A percentile compares a stretch with the other conserved stretches of the same genome.
Conservation (phyloP, 2,329 filamentous ascomycete genomes). For the Aureobasidium mangrovei region DNA sequence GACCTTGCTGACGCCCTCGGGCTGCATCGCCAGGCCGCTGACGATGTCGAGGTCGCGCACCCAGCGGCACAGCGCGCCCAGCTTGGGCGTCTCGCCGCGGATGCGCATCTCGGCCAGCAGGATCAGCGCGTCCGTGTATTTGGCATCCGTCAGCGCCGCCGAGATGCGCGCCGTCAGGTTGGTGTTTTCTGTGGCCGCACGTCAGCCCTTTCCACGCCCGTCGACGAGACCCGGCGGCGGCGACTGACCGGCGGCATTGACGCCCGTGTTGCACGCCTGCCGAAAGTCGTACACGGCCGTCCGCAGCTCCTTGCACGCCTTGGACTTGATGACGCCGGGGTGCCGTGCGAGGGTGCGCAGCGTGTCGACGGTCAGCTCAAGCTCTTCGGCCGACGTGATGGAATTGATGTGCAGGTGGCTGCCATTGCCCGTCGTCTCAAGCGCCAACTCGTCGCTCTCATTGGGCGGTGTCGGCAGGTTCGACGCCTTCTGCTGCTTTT, state of each 20-base stretch:
- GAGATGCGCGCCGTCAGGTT: constrained; percentile 60
- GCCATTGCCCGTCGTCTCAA: constrained; percentile 36
- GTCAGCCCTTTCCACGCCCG: no score
- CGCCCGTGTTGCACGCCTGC: constrained; percentile 58
- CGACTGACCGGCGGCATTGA: constrained; percentile 44
- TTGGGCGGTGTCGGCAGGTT: constrained; percentile 4
- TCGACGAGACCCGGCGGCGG: no score
- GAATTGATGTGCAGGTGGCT: constrained; percentile 27
- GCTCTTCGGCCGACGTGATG: constrained; percentile 54
- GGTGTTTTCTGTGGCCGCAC: constrained; percentile 36
- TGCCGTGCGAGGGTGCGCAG: constrained; percentile 50
- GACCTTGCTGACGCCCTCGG: constrained; percentile 34
- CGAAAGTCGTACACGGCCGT: constrained; percentile 61
- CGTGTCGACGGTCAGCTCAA: constrained; percentile 59
- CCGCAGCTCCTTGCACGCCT: constrained; percentile 57
- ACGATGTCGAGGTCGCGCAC: constrained; percentile 62
- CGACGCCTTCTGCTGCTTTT: constrained; percentile 2
- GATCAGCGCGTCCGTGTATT: constrained; percentile 56
- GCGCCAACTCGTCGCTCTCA: not conserved
- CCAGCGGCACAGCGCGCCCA: constrained; percentile 63
- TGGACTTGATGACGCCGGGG: constrained; percentile 57
- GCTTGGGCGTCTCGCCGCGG: constrained; percentile 54
- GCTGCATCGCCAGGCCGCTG: constrained; percentile 52
- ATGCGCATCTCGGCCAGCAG: constrained; percentile 63
- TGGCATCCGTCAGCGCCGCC: constrained; percentile 55